These are phyloP conservation scores for Epichloe uncinata DNA, from an alignment of 2,329 filamentous ascomycete genomes.

Conservation along the genomic window DNA sequence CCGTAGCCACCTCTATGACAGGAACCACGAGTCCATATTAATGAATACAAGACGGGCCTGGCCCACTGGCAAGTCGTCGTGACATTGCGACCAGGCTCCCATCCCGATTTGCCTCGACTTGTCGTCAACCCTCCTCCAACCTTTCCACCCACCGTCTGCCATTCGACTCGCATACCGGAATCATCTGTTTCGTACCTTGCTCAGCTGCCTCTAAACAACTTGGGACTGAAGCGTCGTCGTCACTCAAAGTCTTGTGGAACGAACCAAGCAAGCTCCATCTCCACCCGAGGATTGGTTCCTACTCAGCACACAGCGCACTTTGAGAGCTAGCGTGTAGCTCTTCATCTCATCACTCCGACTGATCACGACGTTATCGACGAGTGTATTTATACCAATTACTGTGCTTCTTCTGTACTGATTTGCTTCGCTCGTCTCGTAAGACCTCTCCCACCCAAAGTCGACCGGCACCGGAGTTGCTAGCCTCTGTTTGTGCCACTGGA, in stretches of 20 bases:
- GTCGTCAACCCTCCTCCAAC: background rate
- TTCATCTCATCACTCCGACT: background rate
- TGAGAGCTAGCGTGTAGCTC: too few species aligned
- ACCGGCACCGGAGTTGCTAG: too few species aligned
- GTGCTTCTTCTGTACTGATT: background rate
- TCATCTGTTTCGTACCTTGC: too few species aligned
- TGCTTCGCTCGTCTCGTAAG: background rate
- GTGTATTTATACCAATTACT: background rate
- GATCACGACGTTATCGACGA: background rate
- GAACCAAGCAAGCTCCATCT: too few species aligned
- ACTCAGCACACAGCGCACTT: too few species aligned
- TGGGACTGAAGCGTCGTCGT: too few species aligned
- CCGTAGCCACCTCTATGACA: background rate
- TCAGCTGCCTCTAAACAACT: too few species aligned
- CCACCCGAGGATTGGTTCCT: too few species aligned
- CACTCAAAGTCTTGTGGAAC: too few species aligned
- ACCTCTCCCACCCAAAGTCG: background rate
- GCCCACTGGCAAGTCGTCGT: background rate
- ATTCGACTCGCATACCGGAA: background rate
- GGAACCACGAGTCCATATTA: background rate
- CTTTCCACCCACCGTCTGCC: background rate
- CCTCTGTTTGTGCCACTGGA: too few species aligned
- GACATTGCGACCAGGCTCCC: background rate
- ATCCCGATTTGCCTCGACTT: background rate
- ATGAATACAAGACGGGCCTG: background rate